A percentile compares a stretch with the other conserved stretches of the same genome.
Conservation (phyloP, 805 yeast species). For the Metschnikowia peoriensis region DNA sequence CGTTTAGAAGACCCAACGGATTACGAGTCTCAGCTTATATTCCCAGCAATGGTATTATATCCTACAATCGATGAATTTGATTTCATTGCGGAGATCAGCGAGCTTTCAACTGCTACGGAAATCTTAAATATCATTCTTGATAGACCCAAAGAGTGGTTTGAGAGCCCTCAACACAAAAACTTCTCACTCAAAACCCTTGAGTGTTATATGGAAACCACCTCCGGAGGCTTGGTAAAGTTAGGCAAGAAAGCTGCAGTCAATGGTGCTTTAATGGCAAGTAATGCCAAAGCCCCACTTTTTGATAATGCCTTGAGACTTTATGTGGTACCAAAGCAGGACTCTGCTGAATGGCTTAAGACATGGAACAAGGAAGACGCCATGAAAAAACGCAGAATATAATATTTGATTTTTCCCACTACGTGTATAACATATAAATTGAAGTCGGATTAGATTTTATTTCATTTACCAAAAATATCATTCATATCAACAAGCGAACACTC, state of each 20-base stretch:
- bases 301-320: slow-evolving; percentile 71
- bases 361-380: slow-evolving; percentile 67
- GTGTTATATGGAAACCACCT: slow-evolving; percentile 74
- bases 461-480: slow-evolving; percentile 52
- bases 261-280: slow-evolving; percentile 58
- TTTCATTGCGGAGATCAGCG: slow-evolving; percentile 72
- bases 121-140: slow-evolving; percentile 55
- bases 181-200: slow-evolving; percentile 61
- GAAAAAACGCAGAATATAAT: slow-evolving; percentile 31
- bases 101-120: slow-evolving; percentile 64
- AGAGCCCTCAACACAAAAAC: slow-evolving; percentile 56
- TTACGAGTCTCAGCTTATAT: slow-evolving; percentile 71
- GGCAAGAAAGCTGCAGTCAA: slow-evolving; percentile 74
- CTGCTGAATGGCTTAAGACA: slow-evolving; percentile 59
- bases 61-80: slow-evolving; percentile 87
- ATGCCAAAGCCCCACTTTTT: slow-evolving; percentile 71
- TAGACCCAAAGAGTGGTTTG: slow-evolving; percentile 70
- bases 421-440: background rate
- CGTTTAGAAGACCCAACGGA: slow-evolving; percentile 64
- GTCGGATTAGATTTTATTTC: slow-evolving; percentile 21
- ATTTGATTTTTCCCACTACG: too few relatives aligned
- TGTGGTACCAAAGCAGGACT: slow-evolving; percentile 72
- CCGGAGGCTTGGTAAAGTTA: slow-evolving; percentile 83
- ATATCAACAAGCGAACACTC: slow-evolving; percentile 66
- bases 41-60: slow-evolving; percentile 78